Percentiles rank a stretch among this genome's conserved stretches.
These are phyloP conservation scores for Nephelium lappaceum DNA, from an alignment of 345 rosid species.

Conservation along the genomic window DNA sequence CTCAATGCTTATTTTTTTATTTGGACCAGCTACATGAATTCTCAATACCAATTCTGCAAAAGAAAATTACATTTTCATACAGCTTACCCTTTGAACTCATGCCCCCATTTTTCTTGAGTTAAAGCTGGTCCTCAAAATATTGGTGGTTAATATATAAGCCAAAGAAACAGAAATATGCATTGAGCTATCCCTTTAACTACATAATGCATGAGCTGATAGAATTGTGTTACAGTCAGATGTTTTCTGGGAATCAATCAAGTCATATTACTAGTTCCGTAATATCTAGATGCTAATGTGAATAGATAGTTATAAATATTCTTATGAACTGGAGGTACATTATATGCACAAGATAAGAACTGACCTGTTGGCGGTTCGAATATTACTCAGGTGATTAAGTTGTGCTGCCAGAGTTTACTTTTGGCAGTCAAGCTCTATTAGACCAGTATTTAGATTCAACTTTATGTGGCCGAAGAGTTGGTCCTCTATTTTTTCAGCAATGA, in stretches of 20 bases:
- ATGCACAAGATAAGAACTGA: neutral
- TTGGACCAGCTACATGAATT: neutral
- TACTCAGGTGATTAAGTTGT: neutral
- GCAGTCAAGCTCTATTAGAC: neutral
- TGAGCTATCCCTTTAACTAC: neutral
- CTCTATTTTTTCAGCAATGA: neutral
- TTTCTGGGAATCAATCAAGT: neutral
- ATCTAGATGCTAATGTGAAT: neutral
- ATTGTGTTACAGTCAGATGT: neutral
- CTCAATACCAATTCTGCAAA: neutral
- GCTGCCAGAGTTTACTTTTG: constrained; percentile 6
- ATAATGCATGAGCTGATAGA: neutral
- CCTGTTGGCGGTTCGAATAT: neutral
- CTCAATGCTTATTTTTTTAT: neutral
- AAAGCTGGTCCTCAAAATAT: neutral
- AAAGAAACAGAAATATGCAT: neutral
- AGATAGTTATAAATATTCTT: neutral
- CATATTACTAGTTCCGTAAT: neutral
- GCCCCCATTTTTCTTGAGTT: neutral
- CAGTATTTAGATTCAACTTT: neutral
- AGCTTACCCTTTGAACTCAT: neutral
- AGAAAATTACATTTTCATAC: neutral
- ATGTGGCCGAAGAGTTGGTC: neutral
- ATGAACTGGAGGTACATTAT: neutral
- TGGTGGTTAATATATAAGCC: neutral